These are phyloP conservation scores for Balakata baccata DNA, from an alignment of 345 rosid genomes.

Conservation along the genomic window DNA sequence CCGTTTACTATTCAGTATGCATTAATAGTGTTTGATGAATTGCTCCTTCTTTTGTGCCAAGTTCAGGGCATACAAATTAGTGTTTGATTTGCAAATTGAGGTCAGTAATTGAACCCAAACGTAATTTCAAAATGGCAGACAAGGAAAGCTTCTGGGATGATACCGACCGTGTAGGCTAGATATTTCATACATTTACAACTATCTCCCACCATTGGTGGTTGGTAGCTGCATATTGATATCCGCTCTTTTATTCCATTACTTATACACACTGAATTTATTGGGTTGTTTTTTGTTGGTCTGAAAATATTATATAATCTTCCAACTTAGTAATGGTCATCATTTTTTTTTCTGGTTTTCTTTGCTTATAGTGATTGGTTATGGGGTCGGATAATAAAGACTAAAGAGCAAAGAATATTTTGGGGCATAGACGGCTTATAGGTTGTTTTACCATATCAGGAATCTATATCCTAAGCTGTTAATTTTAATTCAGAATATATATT, in stretches of 20 bases:
- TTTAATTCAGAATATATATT: neutral
- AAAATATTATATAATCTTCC: neutral
- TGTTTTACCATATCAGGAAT: neutral
- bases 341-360: conserved; percentile 3
- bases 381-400: neutral
- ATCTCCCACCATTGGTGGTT: neutral
- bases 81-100: neutral
- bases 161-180: neutral
- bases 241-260: neutral
- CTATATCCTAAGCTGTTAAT: neutral
- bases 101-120: neutral
- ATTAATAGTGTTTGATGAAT: neutral
- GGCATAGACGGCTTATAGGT: conserved; percentile 1
- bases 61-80: neutral
- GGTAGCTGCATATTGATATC: neutral
- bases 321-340: neutral
- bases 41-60: neutral
- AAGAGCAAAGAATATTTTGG: neutral
- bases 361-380: conserved; percentile 7
- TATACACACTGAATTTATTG: neutral
- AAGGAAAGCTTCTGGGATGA: neutral
- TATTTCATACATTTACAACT: neutral
- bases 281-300: neutral
- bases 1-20: neutral
- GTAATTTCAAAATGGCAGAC: neutral